phyloP scores from a whole-genome alignment of 805 yeast species.

The Wickerhamomyces alni region DNA sequence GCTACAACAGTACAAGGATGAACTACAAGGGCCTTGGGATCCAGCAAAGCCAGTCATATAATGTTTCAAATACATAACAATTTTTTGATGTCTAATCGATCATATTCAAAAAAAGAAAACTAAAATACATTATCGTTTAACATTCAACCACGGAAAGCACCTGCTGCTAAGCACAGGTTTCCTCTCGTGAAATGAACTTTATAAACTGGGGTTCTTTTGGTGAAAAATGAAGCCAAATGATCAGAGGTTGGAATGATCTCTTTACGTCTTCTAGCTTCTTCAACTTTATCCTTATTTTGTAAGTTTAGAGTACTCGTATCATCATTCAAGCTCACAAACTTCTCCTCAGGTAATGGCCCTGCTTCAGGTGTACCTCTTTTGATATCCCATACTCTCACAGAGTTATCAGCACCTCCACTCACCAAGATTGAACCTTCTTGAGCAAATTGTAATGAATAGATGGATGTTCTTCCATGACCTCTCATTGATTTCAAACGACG shows the following conservation, averaged over 20 bases:
- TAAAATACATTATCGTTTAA: background rate
- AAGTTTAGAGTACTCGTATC: constrained; percentile 24
- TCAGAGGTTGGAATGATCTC: constrained; percentile 82
- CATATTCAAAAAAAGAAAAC: background rate
- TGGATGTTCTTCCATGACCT: constrained; percentile 87
- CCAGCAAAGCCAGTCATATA: constrained; percentile 62
- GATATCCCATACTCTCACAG: constrained; percentile 95
- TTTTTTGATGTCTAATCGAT: no score
- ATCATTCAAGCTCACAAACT: constrained; percentile 38
- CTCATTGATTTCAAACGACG: constrained; percentile 83
- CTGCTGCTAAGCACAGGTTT: constrained; percentile 88
- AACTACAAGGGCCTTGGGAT: constrained; percentile 92
- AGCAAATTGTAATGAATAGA: constrained; percentile 79
- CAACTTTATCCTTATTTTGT: constrained; percentile 30
- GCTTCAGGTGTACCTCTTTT: constrained; percentile 78
- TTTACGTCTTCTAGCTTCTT: constrained; percentile 47
- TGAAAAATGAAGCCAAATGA: constrained; percentile 88
- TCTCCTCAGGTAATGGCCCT: constrained; percentile 66
- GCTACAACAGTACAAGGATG: constrained; percentile 76
- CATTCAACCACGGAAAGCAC: constrained; percentile 50
- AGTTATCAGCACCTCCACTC: constrained; percentile 87
- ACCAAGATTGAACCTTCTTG: constrained; percentile 85
- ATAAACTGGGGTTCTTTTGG: constrained; percentile 91
- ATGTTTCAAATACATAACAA: no score
- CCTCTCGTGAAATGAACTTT: constrained; percentile 89